A percentile compares a stretch with the other conserved stretches of the same genome.
Evolutionary conservation across 108 stramenopile species (phyloP).

Genomic region (Cyclotella distinguenda): DNA sequence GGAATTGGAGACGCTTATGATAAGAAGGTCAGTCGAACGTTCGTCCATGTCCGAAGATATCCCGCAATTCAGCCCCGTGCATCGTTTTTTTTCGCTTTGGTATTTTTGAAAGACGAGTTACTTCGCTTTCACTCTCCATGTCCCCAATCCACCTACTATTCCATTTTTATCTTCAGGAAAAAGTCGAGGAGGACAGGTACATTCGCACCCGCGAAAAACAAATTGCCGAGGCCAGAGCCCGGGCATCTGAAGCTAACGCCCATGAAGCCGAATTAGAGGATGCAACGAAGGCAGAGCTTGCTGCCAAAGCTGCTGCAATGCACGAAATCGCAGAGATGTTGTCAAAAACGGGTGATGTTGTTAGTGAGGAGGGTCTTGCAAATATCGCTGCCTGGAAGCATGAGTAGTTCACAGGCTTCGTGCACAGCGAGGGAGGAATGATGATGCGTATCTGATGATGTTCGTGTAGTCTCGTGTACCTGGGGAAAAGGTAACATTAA

Average conservation of each 20-base stretch:
- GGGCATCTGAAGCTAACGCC: slow-evolving; percentile 15
- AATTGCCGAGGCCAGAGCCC: slow-evolving; percentile 18
- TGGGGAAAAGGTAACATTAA: too few species aligned
- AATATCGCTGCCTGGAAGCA: slow-evolving; percentile 46
- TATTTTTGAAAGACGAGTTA: neutral
- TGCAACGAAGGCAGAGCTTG: slow-evolving; percentile 25
- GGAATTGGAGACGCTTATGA: slow-evolving; percentile 13
- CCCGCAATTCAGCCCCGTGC: too few species aligned
- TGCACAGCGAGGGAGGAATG: neutral
- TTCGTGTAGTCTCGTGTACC: too few species aligned
- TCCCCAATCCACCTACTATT: neutral
- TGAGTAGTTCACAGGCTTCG: too few species aligned
- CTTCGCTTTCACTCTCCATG: neutral
- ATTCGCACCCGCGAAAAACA: slow-evolving; percentile 44
- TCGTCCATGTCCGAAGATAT: too few species aligned
- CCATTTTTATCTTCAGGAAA: slow-evolving; percentile 27
- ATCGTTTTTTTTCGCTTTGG: neutral
- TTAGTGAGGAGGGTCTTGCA: slow-evolving; percentile 47
- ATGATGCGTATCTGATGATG: neutral
- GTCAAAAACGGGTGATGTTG: slow-evolving; percentile 38
- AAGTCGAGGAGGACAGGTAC: slow-evolving; percentile 49
- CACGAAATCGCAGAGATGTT: slow-evolving; percentile 38
- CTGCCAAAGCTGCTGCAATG: slow-evolving; percentile 37
- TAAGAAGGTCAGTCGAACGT: slow-evolving; percentile 21
- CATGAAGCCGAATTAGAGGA: slow-evolving; percentile 25